Evolutionary conservation across 139 green algal genomes (phyloP).

Genomic region (Chlamydomonas urium): DNA sequence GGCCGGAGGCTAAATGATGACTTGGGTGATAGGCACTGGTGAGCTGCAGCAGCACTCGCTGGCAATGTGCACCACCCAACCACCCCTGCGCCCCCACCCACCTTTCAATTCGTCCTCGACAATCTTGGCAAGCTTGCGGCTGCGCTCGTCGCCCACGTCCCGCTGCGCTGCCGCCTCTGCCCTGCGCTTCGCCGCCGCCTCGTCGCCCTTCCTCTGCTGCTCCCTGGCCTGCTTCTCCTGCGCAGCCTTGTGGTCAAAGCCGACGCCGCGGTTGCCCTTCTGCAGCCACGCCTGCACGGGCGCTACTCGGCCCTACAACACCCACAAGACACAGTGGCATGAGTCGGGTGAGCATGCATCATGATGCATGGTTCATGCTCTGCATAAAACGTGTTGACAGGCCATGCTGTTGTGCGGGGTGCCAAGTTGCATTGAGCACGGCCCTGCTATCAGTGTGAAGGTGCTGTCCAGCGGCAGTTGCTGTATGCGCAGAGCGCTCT

Average conservation of each 20-base stretch:
- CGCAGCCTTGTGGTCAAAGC: slow-evolving; percentile 11
- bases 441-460: background rate
- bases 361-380: background rate
- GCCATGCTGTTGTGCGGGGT: background rate
- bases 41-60: too few species aligned
- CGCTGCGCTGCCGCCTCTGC: background rate
- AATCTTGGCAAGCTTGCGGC: background rate
- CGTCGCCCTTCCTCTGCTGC: background rate
- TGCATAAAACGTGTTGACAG: background rate
- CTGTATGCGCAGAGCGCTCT: background rate
- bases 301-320: slow-evolving; percentile 30
- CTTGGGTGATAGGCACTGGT: too few species aligned
- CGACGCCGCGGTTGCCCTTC: slow-evolving; percentile 23
- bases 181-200: background rate
- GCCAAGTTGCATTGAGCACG: background rate
- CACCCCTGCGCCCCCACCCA: background rate
- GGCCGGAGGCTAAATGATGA: too few species aligned
- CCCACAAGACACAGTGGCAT: background rate
- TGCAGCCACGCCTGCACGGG: slow-evolving; percentile 9
- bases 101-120: slow-evolving; percentile 11
- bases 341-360: background rate
- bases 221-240: slow-evolving; percentile 12
- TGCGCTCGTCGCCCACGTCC: background rate
- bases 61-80: background rate
- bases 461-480: background rate